These are phyloP conservation scores for Fusarium gaditjirri DNA, from an alignment of 2,329 filamentous ascomycete genomes.

Conservation along the genomic window DNA sequence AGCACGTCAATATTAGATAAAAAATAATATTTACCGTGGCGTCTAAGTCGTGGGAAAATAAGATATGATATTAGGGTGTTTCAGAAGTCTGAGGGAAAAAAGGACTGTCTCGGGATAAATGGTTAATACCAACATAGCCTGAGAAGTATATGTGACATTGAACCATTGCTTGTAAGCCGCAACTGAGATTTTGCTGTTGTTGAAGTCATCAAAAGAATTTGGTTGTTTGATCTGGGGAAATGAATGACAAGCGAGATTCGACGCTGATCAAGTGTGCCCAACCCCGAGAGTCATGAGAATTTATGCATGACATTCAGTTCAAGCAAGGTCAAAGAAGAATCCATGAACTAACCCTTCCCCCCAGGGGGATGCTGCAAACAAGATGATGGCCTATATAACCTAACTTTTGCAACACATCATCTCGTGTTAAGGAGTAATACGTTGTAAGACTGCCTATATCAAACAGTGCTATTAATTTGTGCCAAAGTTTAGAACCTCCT, in stretches of 20 bases:
- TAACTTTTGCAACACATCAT: background rate
- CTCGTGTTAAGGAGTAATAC: background rate
- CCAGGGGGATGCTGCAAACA: constrained; percentile 6
- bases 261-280: background rate
- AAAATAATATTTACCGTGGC: background rate
- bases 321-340: constrained; percentile 1
- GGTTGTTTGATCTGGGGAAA: constrained; percentile 4
- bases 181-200: background rate
- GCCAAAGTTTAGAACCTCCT: background rate
- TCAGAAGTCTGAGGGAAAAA: constrained; percentile 28
- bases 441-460: background rate
- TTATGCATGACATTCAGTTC: background rate
- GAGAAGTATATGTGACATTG: background rate
- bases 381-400: background rate
- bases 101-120: constrained; percentile 26
- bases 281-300: constrained; percentile 1
- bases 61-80: constrained; percentile 38
- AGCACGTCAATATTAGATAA: background rate
- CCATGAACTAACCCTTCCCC: background rate
- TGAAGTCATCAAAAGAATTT: background rate
- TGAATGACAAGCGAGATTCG: constrained; percentile 29
- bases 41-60: constrained; percentile 8
- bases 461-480: background rate
- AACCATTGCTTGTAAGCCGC: background rate
- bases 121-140: background rate